Base-by-base conservation (phyloP, 2,329 filamentous ascomycete species). In the Aspergillus arachidicola region DNA sequence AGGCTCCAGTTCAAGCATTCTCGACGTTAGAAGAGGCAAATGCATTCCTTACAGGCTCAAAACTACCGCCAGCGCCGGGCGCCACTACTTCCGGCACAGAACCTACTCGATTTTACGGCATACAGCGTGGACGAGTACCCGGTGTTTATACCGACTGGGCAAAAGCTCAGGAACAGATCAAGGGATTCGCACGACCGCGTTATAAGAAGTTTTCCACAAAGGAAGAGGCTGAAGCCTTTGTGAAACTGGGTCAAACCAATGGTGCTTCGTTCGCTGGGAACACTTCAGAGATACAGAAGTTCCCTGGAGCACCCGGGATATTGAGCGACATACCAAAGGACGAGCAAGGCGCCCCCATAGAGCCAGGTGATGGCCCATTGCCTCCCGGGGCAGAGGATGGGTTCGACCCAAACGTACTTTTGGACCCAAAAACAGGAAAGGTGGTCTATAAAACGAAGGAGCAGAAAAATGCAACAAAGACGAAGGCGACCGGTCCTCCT, bases 191-290 rank as follows among this genome's bases (percentile, higher is more conserved):
- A 69, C 88, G 88, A 6, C 86, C 86, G 4, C 86, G 85, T 63
- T 86, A 91, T 76, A 91, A 89, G 76, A 90, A 86, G 65, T 94
- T 93, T 68, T 77, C 80, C 4, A 90, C 86, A 1, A 83, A 85
- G 30, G 83, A 83, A 62, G 93, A 96, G 76, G 94, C 94, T 0
- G 87, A 94, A 72, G 87, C 87, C 23, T 97, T 91, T 74, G 91
- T 97, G 57, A 71, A 64, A 3, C 71, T 83, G 46, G 79, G 80
- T 26, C 73, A 74, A 65, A 60, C 70, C 68, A 48, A 43, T 30
- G 60, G 65, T 14, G 61, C 66, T 57, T 66, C 70, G 59, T 64
- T 72, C 41, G 65, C 68, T 50, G 74, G 68, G 45, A 71, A 71
- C 32, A 67, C 75, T 66, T 73, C 71, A 36, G 65, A 71, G 6